These are phyloP conservation scores for Pneumocystis jirovecii DNA, from an alignment of 1,139 yeast genomes.

Conservation along the genomic window DNA sequence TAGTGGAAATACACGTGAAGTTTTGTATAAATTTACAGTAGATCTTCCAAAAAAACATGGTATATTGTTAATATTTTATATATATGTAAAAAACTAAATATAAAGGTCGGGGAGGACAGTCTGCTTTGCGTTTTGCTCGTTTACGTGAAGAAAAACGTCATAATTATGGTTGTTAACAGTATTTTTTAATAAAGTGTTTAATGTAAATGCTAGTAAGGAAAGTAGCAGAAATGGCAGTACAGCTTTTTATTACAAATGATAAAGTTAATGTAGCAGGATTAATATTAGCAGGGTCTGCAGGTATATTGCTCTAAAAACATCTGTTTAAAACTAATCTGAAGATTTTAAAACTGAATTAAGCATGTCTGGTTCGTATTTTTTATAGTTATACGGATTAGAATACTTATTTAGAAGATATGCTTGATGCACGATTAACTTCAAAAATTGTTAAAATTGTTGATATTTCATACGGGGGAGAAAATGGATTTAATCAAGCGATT, in stretches of 20 bases:
- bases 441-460: slow-evolving; percentile 87
- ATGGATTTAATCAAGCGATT: slow-evolving; percentile 97
- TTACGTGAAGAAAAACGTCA: slow-evolving; percentile 98
- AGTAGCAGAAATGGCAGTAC: slow-evolving; percentile 96
- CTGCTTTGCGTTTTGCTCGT: slow-evolving; percentile 97
- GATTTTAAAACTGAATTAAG: slow-evolving; percentile 92
- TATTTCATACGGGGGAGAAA: slow-evolving; percentile 96
- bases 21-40: slow-evolving; percentile 87
- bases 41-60: slow-evolving; percentile 97
- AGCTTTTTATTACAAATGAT: slow-evolving; percentile 81
- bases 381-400: not conserved
- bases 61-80: not conserved
- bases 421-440: slow-evolving; percentile 74
- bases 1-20: slow-evolving; percentile 92
- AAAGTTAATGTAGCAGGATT: slow-evolving; percentile 88
- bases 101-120: slow-evolving; percentile 93
- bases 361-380: slow-evolving; percentile 40
- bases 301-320: not conserved
- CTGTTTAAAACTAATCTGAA: not conserved
- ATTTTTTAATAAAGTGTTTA: not conserved
- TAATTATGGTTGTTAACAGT: slow-evolving; percentile 41
- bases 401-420: slow-evolving; percentile 33
- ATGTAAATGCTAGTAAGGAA: slow-evolving; percentile 39
- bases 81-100: not conserved
- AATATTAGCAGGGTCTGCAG: slow-evolving; percentile 91